Evolutionary conservation across 805 yeast genomes (phyloP).

Genomic region (Schwanniomyces yamadae): DNA sequence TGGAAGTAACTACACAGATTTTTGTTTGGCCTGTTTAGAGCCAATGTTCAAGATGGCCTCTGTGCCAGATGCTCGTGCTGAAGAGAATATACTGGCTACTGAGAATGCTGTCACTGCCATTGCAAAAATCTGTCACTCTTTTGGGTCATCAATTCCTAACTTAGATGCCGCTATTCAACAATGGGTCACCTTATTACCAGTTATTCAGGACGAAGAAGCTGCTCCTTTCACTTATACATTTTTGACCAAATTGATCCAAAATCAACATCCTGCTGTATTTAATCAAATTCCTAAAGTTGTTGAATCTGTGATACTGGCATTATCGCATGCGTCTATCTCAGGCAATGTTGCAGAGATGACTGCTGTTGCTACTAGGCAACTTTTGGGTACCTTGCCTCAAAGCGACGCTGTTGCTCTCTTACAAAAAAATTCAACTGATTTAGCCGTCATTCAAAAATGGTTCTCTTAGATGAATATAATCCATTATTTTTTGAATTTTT

Average conservation of each 20-base stretch:
- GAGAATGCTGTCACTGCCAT: slow-evolving; percentile 82
- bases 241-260: slow-evolving; percentile 67
- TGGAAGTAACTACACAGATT: slow-evolving; percentile 56
- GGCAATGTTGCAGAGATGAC: slow-evolving; percentile 72
- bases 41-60: slow-evolving; percentile 70
- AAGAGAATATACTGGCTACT: slow-evolving; percentile 81
- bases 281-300: slow-evolving; percentile 61
- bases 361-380: slow-evolving; percentile 59
- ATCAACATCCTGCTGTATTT: slow-evolving; percentile 54
- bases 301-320: slow-evolving; percentile 70
- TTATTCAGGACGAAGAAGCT: slow-evolving; percentile 80
- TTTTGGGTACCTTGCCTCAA: slow-evolving; percentile 66
- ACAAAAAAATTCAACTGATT: slow-evolving; percentile 59
- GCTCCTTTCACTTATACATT: slow-evolving; percentile 83
- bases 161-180: slow-evolving; percentile 60
- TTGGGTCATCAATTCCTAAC: slow-evolving; percentile 58
- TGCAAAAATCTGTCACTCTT: slow-evolving; percentile 74
- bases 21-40: slow-evolving; percentile 68
- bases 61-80: slow-evolving; percentile 80
- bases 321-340: slow-evolving; percentile 60
- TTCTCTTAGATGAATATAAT: slow-evolving; percentile 39
- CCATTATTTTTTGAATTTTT: slow-evolving; percentile 2
- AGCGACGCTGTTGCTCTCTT: slow-evolving; percentile 64
- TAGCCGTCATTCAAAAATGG: slow-evolving; percentile 60
- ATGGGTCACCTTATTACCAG: slow-evolving; percentile 84